Base-by-base conservation (phyloP, 805 yeast genomes). In the Grigorovia transvaalensis region DNA sequence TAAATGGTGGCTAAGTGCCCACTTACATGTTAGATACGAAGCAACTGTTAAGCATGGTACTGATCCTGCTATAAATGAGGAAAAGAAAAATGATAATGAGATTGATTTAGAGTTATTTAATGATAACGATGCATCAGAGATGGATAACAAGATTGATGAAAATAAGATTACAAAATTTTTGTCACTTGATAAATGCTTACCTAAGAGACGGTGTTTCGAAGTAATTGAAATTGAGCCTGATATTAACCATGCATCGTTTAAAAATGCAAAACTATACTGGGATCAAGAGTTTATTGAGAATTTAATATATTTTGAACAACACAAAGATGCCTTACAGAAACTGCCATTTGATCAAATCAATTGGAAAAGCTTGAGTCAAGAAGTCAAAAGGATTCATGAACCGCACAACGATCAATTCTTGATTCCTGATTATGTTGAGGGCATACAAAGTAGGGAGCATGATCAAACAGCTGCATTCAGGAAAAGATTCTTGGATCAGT, bases 161-260 rank as follows among this genome's bases (percentile, higher is more conserved):
- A 1, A 59, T 56, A 47, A 41, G 53, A 45, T 57, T 55, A 27
- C 80, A 84, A 2, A 60, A 66, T 13, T 91, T 89, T 66, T 87
- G 33, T 93, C 98, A 0, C 72, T 91, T 29, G 97, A 90, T 63
- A 91, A 91, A 65, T 88, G 95, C 59, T 70, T 85, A 1, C 88
- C 88, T 1, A 68, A 74, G 17, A 71, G 95, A 20, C 60, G 70
- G 23, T 87, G 76, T 61, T 56, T 88, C 9, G 84, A 83, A 53
- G 58, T 77, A 4, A 23, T 81, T 15, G 71, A 74, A 0, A 66
- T 85, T 2, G 72, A 71, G 5, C 58, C 69, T 1, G 64, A 71
- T 45, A 48, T 47, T 3, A 60, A 59, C 17, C 66, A 63, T 43
- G 58, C 68, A 0, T 63, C 62, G 1, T 53, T 50, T 40, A 41